phyloP scores from a whole-genome alignment of 2,329 filamentous ascomycete genomes.

The Fusarium musae region DNA sequence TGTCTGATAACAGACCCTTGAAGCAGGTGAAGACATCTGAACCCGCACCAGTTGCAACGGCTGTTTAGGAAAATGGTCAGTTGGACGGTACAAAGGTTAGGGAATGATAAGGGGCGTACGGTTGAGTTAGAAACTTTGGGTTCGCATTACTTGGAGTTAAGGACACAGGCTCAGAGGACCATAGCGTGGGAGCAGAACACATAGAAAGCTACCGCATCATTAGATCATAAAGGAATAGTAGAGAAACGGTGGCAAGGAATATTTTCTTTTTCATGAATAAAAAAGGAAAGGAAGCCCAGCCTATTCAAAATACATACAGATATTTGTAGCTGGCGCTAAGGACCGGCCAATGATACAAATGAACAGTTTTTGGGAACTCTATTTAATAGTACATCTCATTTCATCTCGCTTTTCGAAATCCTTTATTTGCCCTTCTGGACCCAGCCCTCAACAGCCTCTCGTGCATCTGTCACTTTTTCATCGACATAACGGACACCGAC shows the following conservation, averaged over 20 bases:
- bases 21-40: slow-evolving; percentile 39
- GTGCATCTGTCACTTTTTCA: slow-evolving; percentile 79
- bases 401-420: slow-evolving; percentile 45
- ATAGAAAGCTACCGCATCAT: slow-evolving; percentile 3
- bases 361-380: slow-evolving; percentile 48
- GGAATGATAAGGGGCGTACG: slow-evolving; percentile 3
- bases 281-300: slow-evolving; percentile 1
- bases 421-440: slow-evolving; percentile 86
- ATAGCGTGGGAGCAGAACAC: neutral
- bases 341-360: slow-evolving; percentile 46
- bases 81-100: neutral
- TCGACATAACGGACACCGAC: slow-evolving; percentile 79
- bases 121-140: slow-evolving; percentile 12
- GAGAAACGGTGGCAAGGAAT: slow-evolving; percentile 6
- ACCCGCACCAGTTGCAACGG: slow-evolving; percentile 36
- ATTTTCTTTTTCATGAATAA: neutral
- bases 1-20: slow-evolving; percentile 50
- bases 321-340: slow-evolving; percentile 21
- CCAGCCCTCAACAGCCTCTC: slow-evolving; percentile 86
- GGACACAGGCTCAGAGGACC: slow-evolving; percentile 8
- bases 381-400: slow-evolving; percentile 53
- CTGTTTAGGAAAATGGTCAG: neutral
- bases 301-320: slow-evolving; percentile 35
- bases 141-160: slow-evolving; percentile 39
- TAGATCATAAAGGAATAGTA: neutral